Base-by-base conservation (phyloP, 352 stramenopile genomes). In the Thalassiosira tumida region DNA sequence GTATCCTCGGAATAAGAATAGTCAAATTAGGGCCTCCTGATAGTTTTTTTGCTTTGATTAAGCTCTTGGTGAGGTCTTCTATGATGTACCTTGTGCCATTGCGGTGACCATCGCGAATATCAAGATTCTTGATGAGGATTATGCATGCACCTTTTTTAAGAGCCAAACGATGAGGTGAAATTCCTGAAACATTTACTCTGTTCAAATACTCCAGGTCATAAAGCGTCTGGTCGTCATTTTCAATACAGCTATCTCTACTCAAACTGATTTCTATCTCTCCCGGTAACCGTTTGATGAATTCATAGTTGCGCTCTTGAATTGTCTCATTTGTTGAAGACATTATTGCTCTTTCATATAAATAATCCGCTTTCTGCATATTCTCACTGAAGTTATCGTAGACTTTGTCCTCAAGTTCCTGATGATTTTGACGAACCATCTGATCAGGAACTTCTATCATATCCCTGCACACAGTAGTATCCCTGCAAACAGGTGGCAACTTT, bases 1-100 rank as follows among this genome's bases (percentile, higher is more conserved):
- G 85, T 62, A 91, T 91, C 29, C 51, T 64, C 51, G 76, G 77
- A 31, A 86, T 86, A 13, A 80, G 26, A 15, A 87, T 87, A 2
- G 26, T 31, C 15, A 26, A 43, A 54, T 72, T 40, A n/a, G 35
- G 29, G 21, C 31, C 38, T 80, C 24, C 26, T 38, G 40, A 40
- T 14, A 83, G 40, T 26, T 47, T 41, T 31, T 76, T 59, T 72
- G 72, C 70, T 62, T 62, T 37, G 35, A 82, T 82, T 1, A 88
- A 26, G 35, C 74, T 41, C 2, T 35, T 35, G 43, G 1, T 76
- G 0, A 88, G 50, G 7, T 51, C 31, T 38, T 59, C 0, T 41
- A 87, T 73, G 24, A 87, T 74, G 54, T 59, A 87, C 29, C 40
- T 67, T 31, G 26, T 76, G 2, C 78, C 78, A 38, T 85, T 85